Conservation (phyloP, 2,329 filamentous ascomycete genomes). For the Diaporthe citriasiana region DNA sequence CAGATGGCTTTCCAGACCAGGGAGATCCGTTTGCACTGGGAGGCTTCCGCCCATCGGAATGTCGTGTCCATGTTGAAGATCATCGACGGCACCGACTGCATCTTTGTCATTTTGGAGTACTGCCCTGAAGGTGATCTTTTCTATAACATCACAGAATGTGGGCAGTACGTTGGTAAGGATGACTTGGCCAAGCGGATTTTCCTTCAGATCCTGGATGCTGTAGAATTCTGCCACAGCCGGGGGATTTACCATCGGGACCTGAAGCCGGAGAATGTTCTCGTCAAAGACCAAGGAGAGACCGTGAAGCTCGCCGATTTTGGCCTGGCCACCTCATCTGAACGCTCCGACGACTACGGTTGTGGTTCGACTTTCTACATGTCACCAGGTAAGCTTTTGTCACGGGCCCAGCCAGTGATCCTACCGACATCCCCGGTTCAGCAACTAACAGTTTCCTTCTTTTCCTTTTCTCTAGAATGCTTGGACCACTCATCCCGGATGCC, state of each 20-base stretch:
- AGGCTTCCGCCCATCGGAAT: conserved; percentile 90
- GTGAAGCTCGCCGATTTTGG: conserved; percentile 99
- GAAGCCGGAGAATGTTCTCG: conserved; percentile 98
- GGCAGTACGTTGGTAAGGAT: conserved; percentile 94
- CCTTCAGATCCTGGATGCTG: conserved; percentile 95
- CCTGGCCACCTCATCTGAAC: conserved; percentile 85
- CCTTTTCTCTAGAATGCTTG: conserved; percentile 79
- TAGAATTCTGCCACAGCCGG: conserved; percentile 91
- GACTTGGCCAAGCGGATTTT: conserved; percentile 88
- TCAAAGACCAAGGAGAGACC: conserved; percentile 87
- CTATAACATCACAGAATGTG: conserved; percentile 95
- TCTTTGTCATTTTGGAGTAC: conserved; percentile 96
- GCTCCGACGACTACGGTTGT: conserved; percentile 95
- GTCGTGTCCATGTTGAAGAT: conserved; percentile 96
- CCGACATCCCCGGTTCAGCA: conserved; percentile 44
- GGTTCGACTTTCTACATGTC: conserved; percentile 99
- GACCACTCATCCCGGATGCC: conserved; percentile 81
- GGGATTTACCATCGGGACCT: conserved; percentile 98
- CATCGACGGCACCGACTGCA: conserved; percentile 91
- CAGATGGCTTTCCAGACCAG: conserved; percentile 92
- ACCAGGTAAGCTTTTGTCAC: conserved; percentile 78
- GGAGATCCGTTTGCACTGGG: conserved; percentile 92
- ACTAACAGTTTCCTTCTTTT: conserved; percentile 49
- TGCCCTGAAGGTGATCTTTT: conserved; percentile 98
- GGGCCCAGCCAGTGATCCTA: conserved; percentile 29